Evolutionary conservation across 78 protist species (phyloP), one percentile per base, ranked within the genome.

Genomic region (Dictyostelium capitatum): DNA sequence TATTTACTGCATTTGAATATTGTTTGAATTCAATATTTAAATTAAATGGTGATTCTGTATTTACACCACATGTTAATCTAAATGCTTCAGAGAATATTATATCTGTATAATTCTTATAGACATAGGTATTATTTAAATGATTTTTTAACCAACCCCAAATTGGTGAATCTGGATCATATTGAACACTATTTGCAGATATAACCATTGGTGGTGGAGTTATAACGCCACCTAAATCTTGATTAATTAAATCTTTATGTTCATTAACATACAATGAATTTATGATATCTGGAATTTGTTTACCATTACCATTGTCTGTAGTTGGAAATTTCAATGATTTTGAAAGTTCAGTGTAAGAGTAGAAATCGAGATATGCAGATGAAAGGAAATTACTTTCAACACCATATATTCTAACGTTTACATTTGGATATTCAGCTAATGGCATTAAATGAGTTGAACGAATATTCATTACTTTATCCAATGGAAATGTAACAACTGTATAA

Each of bases 351-450:
- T 28, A 65, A 4, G 79, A 48, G 8, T 59, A 91, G 82, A 78
- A 96, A 25, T 82, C 46, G 1, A 57, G 12, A 30, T 74, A 97
- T 0, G 91, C 28, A 28, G 19, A 79, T 15, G 51, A 15, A 12
- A 97, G 69, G 30, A 56, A 95, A 25, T 94, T 90, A 20, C 25
- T 7, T 4, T 97, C 97, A 1, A 97, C 89, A 19, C 91, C 98
- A 59, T 89, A 78, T 28, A 92, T 48, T 11, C 64, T 53, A 53
- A 85, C 92, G 19, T 15, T 14, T 25, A 28, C 19, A 9, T 48
- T 28, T 41, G 96, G 93, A 56, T 89, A 94, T 7, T 50, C 78
- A 1, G 92, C 97, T 28, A 95, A 83, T 43, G 93, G 47, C 30
- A 53, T 37, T 4, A 95, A 4, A 20, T 41, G 48, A 23, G 91